Evolutionary conservation across 2,329 filamentous ascomycete genomes (phyloP).

Genomic region (Graphilbum fragrans): DNA sequence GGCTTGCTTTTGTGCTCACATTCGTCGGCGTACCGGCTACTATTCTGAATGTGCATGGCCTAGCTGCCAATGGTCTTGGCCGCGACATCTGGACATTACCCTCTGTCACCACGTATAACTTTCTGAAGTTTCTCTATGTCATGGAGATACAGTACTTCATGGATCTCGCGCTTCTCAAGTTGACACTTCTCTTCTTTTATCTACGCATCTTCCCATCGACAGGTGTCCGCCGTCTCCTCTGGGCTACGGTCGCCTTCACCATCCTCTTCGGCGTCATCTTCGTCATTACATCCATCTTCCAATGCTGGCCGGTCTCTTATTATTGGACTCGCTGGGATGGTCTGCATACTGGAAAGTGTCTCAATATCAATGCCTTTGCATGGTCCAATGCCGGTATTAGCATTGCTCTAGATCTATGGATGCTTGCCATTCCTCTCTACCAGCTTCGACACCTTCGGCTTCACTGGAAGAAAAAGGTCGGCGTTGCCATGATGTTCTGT

Average conservation of each 20-base stretch:
- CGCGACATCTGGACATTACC: conserved; percentile 37
- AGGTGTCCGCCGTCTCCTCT: conserved; percentile 26
- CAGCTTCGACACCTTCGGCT: conserved; percentile 27
- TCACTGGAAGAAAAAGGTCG: conserved; percentile 34
- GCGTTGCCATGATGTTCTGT: conserved; percentile 33
- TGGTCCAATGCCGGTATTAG: conserved; percentile 41
- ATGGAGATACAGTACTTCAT: conserved; percentile 31
- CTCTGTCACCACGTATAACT: conserved; percentile 25
- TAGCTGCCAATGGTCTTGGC: conserved; percentile 29
- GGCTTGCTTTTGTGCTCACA: conserved; percentile 17
- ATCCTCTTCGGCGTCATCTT: conserved; percentile 27
- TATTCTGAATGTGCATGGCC: conserved; percentile 19
- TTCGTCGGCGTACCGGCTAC: conserved; percentile 16
- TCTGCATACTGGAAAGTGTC: conserved; percentile 31
- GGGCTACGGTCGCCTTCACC: conserved; percentile 27
- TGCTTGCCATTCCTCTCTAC: conserved; percentile 37
- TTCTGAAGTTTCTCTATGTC: conserved; percentile 30
- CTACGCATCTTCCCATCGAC: conserved; percentile 36
- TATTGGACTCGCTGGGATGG: conserved; percentile 43
- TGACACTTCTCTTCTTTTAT: conserved; percentile 42
- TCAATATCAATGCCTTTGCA: conserved; percentile 33
- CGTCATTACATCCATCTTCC: conserved; percentile 30
- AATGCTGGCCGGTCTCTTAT: conserved; percentile 36
- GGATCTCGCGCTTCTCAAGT: conserved; percentile 32
- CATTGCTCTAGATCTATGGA: conserved; percentile 38